Conservation (phyloP, 2,329 filamentous ascomycete species). For the Cladophialophora immunda region DNA sequence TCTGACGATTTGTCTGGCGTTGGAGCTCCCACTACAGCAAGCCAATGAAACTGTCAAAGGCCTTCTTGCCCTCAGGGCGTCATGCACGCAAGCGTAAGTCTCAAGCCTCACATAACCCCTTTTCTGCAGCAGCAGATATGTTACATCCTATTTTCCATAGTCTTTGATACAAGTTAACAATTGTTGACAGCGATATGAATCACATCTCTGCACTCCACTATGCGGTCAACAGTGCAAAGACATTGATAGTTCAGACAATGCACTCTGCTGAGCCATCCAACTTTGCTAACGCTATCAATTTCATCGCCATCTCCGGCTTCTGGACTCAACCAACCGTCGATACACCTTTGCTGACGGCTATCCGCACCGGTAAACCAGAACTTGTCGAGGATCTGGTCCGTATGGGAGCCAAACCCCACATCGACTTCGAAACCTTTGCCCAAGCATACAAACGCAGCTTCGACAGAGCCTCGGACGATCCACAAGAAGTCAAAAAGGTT, state of each 20-base stretch:
- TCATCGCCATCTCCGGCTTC: constrained; percentile 59
- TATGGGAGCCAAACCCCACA: constrained; percentile 65
- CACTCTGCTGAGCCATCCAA: constrained; percentile 66
- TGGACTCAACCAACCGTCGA: constrained; percentile 49
- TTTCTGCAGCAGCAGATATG: not conserved
- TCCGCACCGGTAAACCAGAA: constrained; percentile 61
- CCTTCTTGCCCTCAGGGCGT: constrained; percentile 75
- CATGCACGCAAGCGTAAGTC: constrained; percentile 69
- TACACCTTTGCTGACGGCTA: constrained; percentile 67
- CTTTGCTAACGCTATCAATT: constrained; percentile 71
- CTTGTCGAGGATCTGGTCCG: constrained; percentile 69
- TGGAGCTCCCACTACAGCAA: constrained; percentile 69
- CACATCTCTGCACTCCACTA: constrained; percentile 73
- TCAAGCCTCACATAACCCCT: not conserved
- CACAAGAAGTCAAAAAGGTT: constrained; percentile 58
- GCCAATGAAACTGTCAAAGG: constrained; percentile 71
- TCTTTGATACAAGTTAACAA: not conserved
- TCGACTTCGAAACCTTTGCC: constrained; percentile 72
- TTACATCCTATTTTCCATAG: not conserved
- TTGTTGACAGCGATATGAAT: constrained; percentile 59
- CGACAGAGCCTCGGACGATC: constrained; percentile 42
- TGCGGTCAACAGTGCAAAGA: constrained; percentile 63
- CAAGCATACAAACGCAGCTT: constrained; percentile 62
- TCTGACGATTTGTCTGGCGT: constrained; percentile 73
- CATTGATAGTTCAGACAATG: constrained; percentile 54